phyloP scores from a whole-genome alignment of 1,139 yeast species.

The Blastobotrys apis region DNA sequence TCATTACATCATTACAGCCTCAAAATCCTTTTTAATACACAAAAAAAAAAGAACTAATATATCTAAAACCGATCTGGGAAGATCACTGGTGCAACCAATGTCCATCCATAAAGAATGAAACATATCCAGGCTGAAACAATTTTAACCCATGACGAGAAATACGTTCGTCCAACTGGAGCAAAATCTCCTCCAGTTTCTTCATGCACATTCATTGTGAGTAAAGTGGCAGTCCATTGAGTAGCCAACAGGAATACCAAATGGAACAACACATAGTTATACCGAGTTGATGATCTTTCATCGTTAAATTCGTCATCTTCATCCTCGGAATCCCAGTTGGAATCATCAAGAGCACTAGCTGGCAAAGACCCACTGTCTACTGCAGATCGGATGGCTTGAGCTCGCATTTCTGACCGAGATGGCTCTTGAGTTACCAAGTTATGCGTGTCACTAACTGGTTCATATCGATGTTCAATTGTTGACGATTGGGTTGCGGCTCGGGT shows the following conservation, averaged over 20 bases:
- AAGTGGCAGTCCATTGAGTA: constrained; percentile 94
- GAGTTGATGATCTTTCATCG: constrained; percentile 64
- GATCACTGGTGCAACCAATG: constrained; percentile 80
- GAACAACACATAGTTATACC: constrained; percentile 83
- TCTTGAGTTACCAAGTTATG: constrained; percentile 44
- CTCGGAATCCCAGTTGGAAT: constrained; percentile 49
- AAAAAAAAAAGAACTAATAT: neutral
- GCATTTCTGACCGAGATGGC: constrained; percentile 68
- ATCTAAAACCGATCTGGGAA: constrained; percentile 76
- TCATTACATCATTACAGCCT: too few relatives aligned
- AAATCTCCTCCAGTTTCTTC: constrained; percentile 84
- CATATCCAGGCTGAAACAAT: constrained; percentile 92
- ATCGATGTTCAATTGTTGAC: constrained; percentile 27
- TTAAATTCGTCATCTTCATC: constrained; percentile 33
- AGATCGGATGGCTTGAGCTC: constrained; percentile 83
- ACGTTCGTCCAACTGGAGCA: constrained; percentile 95
- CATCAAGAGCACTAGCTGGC: constrained; percentile 86
- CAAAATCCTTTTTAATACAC: too few relatives aligned
- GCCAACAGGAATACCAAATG: constrained; percentile 91
- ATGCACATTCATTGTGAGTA: constrained; percentile 85
- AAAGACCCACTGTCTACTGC: constrained; percentile 94
- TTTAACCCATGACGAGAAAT: constrained; percentile 93
- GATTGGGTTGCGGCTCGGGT: constrained; percentile 78
- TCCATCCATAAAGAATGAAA: constrained; percentile 82
- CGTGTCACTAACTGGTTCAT: constrained; percentile 35